These are phyloP conservation scores for Fonsecaea pedrosoi DNA, from an alignment of 2,329 filamentous ascomycete genomes.

Conservation along the genomic window DNA sequence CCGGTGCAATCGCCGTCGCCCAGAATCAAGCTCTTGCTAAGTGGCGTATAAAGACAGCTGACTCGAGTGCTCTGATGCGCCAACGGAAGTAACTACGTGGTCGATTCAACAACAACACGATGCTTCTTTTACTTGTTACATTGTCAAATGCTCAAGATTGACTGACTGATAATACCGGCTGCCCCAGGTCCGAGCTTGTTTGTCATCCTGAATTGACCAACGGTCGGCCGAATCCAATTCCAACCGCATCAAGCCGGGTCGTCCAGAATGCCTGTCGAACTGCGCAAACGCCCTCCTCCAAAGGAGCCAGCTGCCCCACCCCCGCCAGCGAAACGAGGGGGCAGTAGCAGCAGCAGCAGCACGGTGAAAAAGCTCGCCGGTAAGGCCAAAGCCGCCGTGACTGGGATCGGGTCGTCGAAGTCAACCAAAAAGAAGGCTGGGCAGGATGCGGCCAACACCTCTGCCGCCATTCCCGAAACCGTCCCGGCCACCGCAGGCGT, in stretches of 20 bases:
- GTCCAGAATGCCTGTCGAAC: slow-evolving; percentile 55
- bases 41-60: background rate
- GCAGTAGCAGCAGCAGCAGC: slow-evolving; percentile 40
- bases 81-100: background rate
- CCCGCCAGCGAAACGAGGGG: slow-evolving; percentile 56
- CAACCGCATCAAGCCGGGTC: background rate
- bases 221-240: background rate
- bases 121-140: background rate
- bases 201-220: background rate
- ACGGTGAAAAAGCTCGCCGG: slow-evolving; percentile 43
- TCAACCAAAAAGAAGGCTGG: slow-evolving; percentile 9
- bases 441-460: slow-evolving; percentile 9
- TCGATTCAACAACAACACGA: background rate
- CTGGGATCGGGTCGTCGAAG: slow-evolving; percentile 2
- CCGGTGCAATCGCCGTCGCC: background rate
- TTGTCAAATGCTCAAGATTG: background rate
- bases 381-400: slow-evolving; percentile 42
- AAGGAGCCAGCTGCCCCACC: slow-evolving; percentile 55
- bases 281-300: slow-evolving; percentile 68
- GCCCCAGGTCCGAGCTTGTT: background rate
- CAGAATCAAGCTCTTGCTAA: background rate
- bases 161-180: background rate
- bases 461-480: background rate
- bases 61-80: background rate
- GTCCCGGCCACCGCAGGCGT: slow-evolving; percentile 35